A percentile compares a stretch with the other conserved stretches of the same genome.
Conservation (phyloP, 2,329 filamentous ascomycete genomes). For the Fusarium compactum region DNA sequence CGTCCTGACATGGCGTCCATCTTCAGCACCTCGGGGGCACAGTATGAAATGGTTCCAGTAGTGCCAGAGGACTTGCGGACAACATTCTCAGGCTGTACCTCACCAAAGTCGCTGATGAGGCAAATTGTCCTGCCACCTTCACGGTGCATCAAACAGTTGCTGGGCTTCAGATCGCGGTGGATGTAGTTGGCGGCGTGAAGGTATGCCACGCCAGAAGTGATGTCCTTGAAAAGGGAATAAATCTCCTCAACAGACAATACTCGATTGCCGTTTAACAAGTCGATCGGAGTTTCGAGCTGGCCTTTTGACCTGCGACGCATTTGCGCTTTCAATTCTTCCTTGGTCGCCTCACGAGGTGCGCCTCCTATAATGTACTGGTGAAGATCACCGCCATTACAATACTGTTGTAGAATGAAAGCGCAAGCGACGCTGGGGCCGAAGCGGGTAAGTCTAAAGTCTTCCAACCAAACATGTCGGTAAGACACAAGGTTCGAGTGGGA, state of each 20-base stretch:
- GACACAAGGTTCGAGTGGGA: constrained; percentile 96
- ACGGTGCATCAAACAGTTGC: constrained; percentile 90
- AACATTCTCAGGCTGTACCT: constrained; percentile 87
- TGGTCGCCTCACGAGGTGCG: constrained; percentile 72
- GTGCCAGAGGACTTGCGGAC: constrained; percentile 90
- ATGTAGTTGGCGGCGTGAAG: constrained; percentile 93
- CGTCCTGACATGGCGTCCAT: constrained; percentile 73
- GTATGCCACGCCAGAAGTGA: constrained; percentile 90
- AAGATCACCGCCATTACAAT: constrained; percentile 93
- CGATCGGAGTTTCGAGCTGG: constrained; percentile 71
- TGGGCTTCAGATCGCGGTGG: constrained; percentile 94
- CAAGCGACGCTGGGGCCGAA: constrained; percentile 95
- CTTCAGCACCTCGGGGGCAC: constrained; percentile 90
- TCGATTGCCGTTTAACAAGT: constrained; percentile 58
- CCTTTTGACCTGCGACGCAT: constrained; percentile 86
- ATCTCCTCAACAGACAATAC: constrained; percentile 85
- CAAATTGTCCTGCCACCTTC: constrained; percentile 79
- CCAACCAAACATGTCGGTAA: constrained; percentile 97
- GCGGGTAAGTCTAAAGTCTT: constrained; percentile 83
- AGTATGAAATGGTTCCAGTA: constrained; percentile 97
- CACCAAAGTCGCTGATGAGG: constrained; percentile 96
- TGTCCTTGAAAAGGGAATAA: constrained; percentile 95
- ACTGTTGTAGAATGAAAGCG: constrained; percentile 97
- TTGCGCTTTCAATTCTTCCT: constrained; percentile 89
- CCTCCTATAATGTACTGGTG: constrained; percentile 86